Evolutionary conservation across 1,139 yeast species (phyloP).

Genomic region (Meyerozyma athensensis): DNA sequence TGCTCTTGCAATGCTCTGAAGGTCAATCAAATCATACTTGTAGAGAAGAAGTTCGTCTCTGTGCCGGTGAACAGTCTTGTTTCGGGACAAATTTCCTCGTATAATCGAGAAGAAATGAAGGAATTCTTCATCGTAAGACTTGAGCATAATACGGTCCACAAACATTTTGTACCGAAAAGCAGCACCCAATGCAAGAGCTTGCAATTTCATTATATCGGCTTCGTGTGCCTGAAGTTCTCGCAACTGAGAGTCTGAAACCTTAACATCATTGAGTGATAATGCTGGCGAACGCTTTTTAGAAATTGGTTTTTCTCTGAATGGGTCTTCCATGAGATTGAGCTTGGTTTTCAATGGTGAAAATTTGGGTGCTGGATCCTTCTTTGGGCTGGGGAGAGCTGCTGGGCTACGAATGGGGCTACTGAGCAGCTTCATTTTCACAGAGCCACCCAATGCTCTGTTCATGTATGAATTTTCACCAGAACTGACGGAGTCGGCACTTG

Average conservation of each 20-base stretch:
- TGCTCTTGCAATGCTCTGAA: conserved; percentile 36
- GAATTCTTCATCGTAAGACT: conserved; percentile 48
- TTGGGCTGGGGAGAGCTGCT: neutral
- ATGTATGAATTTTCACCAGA: conserved; percentile 6
- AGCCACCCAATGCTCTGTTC: conserved; percentile 8
- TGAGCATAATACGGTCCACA: conserved; percentile 55
- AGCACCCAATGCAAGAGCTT: conserved; percentile 64
- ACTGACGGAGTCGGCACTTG: conserved; percentile 32
- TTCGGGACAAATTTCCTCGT: conserved; percentile 37
- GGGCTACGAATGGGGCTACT: neutral
- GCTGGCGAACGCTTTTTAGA: neutral
- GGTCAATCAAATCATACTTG: conserved; percentile 23
- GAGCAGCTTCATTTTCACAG: conserved; percentile 2
- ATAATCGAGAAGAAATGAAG: conserved; percentile 31
- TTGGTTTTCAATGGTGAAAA: neutral
- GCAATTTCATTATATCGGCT: conserved; percentile 39
- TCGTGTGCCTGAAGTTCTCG: conserved; percentile 23
- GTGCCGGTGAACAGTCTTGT: conserved; percentile 35
- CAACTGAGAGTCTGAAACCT: conserved; percentile 14
- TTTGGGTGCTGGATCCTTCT: neutral
- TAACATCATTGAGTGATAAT: neutral
- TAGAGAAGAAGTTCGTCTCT: conserved; percentile 30
- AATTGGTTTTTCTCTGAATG: conserved; percentile 7
- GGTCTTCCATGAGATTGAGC: conserved; percentile 5
- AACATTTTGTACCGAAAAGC: conserved; percentile 57